phyloP scores from a whole-genome alignment of 371 early-diverging fungal genomes.

The Lichtheimia corymbifera region DNA sequence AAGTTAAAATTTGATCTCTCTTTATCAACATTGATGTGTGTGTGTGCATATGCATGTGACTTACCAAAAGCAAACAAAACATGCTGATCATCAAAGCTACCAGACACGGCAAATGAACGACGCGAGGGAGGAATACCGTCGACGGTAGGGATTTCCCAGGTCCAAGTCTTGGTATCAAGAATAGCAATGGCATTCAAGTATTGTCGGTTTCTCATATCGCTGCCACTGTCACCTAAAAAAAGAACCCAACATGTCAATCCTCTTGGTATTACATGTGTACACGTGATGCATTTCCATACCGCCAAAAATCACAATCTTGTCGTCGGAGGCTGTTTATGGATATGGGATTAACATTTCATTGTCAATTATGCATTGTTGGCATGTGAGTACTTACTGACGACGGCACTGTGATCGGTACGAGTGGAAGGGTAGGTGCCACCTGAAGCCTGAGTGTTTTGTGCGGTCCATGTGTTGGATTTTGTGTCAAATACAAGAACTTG shows the following conservation, averaged over 20 bases:
- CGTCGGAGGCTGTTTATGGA: conserved; percentile 27
- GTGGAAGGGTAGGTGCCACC: conserved; percentile 20
- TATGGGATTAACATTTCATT: background rate
- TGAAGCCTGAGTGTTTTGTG: conserved; percentile 7
- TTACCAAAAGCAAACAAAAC: conserved; percentile 49
- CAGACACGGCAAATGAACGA: conserved; percentile 41
- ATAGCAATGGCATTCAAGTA: conserved; percentile 40
- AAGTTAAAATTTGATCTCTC: background rate
- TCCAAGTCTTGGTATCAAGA: conserved; percentile 46
- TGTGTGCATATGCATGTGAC: background rate
- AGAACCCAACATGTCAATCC: background rate
- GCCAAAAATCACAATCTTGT: conserved; percentile 48
- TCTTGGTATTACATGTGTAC: too few species aligned
- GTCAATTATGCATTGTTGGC: background rate
- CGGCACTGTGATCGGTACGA: conserved; percentile 34
- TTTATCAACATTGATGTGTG: background rate
- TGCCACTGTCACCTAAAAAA: conserved; percentile 36
- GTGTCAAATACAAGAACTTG: conserved; percentile 30
- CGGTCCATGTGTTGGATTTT: conserved; percentile 25
- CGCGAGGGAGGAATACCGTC: conserved; percentile 47
- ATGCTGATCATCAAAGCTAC: conserved; percentile 30
- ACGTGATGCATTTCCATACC: conserved; percentile 26
- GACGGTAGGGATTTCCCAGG: conserved; percentile 35
- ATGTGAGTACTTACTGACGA: conserved; percentile 35
- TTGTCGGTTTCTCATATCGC: conserved; percentile 19